Percentiles rank a stretch among this genome's conserved stretches.
Conservation (phyloP, 441 rosid genomes). For the Aleurites moluccanus region DNA sequence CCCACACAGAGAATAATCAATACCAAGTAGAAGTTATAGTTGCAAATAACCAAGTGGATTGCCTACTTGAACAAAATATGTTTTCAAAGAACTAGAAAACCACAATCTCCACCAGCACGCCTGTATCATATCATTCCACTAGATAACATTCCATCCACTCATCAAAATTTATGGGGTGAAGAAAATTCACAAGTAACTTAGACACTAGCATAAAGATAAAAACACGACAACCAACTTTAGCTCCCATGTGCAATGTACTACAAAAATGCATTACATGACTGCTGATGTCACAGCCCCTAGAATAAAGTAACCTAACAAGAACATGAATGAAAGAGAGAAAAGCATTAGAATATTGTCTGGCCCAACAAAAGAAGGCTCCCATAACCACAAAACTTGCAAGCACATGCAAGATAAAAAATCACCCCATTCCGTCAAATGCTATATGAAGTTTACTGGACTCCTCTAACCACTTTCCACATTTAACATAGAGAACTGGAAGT, state of each 20-base stretch:
- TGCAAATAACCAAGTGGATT: neutral
- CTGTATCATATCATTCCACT: neutral
- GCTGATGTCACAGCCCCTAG: neutral
- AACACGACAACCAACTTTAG: neutral
- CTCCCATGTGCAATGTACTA: slow-evolving; percentile 10
- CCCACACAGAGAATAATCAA: neutral
- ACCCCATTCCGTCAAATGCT: neutral
- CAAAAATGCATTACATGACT: slow-evolving; percentile 1
- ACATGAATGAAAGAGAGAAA: neutral
- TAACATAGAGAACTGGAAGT: neutral
- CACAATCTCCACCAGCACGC: slow-evolving; percentile 2
- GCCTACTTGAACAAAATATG: neutral
- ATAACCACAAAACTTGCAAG: neutral
- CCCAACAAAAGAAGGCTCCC: neutral
- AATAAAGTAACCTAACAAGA: neutral
- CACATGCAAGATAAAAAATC: slow-evolving; percentile 1
- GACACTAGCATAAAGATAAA: neutral
- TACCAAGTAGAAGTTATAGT: neutral
- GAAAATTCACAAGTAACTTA: neutral
- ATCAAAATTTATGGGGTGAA: neutral
- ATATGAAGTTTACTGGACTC: neutral
- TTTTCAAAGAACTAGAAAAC: neutral
- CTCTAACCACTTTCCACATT: neutral
- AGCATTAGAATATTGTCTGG: slow-evolving; percentile 1
- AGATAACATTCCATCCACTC: neutral